These are phyloP conservation scores for Malus domestica DNA, from an alignment of 306 rosid genomes.

Conservation along the genomic window ASM211411v1 NC_041801.1:8706001-8706500, in stretches of 20 bases:
- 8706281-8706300: not conserved
- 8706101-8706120: too few species aligned
- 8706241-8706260: not conserved
- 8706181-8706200: too few species aligned
- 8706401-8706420: not conserved
- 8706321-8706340: not conserved
- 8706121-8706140: too few species aligned
- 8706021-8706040: too few species aligned
- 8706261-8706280: not conserved
- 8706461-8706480: not conserved
- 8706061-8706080: too few species aligned
- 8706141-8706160: too few species aligned
- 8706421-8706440: not conserved
- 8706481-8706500: not conserved
- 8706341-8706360: not conserved
- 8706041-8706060: too few species aligned
- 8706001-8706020: too few species aligned
- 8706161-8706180: too few species aligned
- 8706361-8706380: not conserved
- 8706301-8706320: not conserved
- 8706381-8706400: not conserved
- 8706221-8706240: not conserved
- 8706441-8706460: not conserved
- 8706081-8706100: too few species aligned
- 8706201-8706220: not conserved